Base-by-base conservation (phyloP, 2,329 filamentous ascomycete species). In the Colletotrichum chlorophyti region DNA sequence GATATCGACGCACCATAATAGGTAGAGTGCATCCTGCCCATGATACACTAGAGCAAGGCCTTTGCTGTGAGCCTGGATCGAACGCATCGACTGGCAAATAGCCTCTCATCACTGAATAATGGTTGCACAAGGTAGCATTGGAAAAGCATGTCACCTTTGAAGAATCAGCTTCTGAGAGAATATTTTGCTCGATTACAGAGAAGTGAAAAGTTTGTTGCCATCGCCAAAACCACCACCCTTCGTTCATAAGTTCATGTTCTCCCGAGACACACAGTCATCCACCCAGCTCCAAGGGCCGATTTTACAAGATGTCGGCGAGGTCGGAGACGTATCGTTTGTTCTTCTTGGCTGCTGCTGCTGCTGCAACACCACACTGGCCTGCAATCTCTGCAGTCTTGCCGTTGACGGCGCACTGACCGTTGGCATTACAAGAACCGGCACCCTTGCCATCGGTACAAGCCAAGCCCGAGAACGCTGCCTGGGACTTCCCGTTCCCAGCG, bases 361-460 rank as follows among this genome's bases (percentile, higher is more conserved):
- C 38, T 19, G 53, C 53, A 11, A 58, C 41, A 10, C 57, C 57
- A 17, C 57, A 60, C 45, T 60, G 57, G 8, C 57, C 57, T 4
- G 51, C 51, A 19, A 60, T 57, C n/a, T 17, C n/a, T 6, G 38
- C 31, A 3, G 57, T 57, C 57, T 60, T 57, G 31, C 57, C 57
- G 23, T 60, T 57, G 38, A 60, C 52, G 8, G 51, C 38, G 15
- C 57, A 60, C 15, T 50, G 26, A 9, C 51, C 51, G 3, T 45
- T 37, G 57, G 38, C 37, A 27, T 60, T 41, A 45, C 57, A 60
- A 21, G 51, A 19, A 10, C 57, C 57, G 3, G 57, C 57, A 12
- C 57, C 57, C 31, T 60, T 60, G 21, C 57, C 57, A 7, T 60
- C 31, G 5, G 51, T 60, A 27, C 57, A 60, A 6, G 57, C 57